Evolutionary conservation across 208 protist genomes (phyloP).

Genomic region (Zelonia costaricensis): DNA sequence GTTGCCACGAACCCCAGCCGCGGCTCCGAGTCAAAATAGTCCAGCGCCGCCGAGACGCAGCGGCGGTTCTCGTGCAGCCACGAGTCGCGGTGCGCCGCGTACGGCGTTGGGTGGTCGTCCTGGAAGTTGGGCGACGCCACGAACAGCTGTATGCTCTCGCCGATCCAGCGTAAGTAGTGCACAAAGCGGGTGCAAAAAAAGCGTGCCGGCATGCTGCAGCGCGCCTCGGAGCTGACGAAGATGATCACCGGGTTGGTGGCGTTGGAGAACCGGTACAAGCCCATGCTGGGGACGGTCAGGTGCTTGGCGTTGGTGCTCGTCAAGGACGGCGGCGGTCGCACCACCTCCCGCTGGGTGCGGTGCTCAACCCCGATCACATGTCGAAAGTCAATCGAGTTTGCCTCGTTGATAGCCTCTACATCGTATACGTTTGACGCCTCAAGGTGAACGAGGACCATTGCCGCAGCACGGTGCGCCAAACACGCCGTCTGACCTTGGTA

Average conservation of each 20-base stretch:
- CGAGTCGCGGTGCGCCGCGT: conserved; percentile 28
- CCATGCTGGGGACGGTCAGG: conserved; percentile 1
- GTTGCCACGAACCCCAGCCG: conserved; percentile 52
- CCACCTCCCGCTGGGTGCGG: conserved; percentile 21
- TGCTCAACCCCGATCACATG: conserved; percentile 15
- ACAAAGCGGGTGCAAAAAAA: conserved; percentile 70
- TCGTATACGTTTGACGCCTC: conserved; percentile 20
- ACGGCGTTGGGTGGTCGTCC: conserved; percentile 32
- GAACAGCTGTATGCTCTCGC: conserved; percentile 63
- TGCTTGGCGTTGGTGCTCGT: conserved; percentile 2
- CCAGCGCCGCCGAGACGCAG: conserved; percentile 32
- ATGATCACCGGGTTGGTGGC: conserved; percentile 52
- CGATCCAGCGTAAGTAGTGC: conserved; percentile 67
- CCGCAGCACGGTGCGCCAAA: neutral
- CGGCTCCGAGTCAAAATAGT: conserved; percentile 56
- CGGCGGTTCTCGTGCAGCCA: conserved; percentile 40
- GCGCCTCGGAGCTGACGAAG: conserved; percentile 52
- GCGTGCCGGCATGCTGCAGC: conserved; percentile 54
- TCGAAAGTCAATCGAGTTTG: conserved; percentile 39
- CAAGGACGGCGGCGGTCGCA: conserved; percentile 28
- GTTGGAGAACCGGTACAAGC: conserved; percentile 36
- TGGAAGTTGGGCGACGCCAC: conserved; percentile 32
- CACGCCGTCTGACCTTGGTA: too few species aligned
- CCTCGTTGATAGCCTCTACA: neutral
- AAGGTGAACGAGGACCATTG: conserved; percentile 21